phyloP scores from a whole-genome alignment of 306 rosid species.

The Cucurbita moschata region DNA sequence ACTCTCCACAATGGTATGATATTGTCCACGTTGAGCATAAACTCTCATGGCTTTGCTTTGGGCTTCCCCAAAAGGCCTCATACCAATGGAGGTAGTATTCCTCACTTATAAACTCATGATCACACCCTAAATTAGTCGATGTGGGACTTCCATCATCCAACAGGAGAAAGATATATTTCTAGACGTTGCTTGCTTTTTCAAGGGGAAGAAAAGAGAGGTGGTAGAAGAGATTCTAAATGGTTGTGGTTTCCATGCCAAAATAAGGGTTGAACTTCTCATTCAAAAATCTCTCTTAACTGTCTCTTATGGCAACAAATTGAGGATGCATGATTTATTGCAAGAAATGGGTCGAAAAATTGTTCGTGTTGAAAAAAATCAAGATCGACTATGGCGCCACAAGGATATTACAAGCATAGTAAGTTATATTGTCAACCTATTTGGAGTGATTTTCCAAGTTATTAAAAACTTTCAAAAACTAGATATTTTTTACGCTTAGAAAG shows the following conservation, averaged over 20 bases:
- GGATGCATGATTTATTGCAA: constrained; percentile 24
- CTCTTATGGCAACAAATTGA: background rate
- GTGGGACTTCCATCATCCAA: no score
- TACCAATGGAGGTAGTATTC: no score
- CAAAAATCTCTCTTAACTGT: constrained; percentile 23
- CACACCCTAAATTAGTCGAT: no score
- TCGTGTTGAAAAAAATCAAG: background rate
- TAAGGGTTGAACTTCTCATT: constrained; percentile 17
- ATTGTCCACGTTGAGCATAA: no score
- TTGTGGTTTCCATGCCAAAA: constrained; percentile 11
- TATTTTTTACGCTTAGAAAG: no score
- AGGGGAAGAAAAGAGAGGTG: constrained; percentile 13
- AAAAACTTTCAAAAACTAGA: no score
- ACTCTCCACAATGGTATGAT: no score
- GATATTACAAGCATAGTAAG: constrained; percentile 17
- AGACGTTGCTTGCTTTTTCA: constrained; percentile 25
- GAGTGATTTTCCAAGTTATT: background rate
- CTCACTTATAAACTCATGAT: no score
- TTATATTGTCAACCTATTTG: background rate
- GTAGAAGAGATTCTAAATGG: constrained; percentile 12
- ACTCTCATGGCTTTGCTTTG: no score
- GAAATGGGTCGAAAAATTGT: constrained; percentile 19
- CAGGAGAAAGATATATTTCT: constrained; percentile 19
- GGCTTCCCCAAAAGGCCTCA: no score
- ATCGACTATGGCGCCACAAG: constrained; percentile 15